Conservation (phyloP, 2,329 filamentous ascomycete species). For the Cladosporium velox region DNA sequence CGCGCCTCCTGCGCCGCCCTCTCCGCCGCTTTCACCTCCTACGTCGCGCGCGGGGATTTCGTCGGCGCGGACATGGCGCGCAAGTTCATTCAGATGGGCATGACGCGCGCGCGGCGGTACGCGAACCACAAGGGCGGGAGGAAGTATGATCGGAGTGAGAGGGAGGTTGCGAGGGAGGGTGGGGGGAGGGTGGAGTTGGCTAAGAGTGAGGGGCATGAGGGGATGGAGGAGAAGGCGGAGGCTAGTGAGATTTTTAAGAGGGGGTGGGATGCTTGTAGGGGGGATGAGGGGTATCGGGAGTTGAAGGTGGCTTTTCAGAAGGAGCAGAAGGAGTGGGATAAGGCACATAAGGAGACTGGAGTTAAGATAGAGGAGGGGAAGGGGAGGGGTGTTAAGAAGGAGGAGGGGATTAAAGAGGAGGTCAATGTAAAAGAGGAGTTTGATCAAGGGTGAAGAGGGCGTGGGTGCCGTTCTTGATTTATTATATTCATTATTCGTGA, state of each 20-base stretch:
- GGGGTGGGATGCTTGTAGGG: slow-evolving; percentile 52
- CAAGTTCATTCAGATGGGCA: slow-evolving; percentile 67
- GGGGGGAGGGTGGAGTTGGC: slow-evolving; percentile 40
- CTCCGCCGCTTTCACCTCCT: slow-evolving; percentile 54
- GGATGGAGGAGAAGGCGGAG: slow-evolving; percentile 52
- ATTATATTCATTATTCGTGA: not conserved
- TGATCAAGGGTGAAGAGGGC: slow-evolving; percentile 8
- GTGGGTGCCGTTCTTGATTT: not conserved
- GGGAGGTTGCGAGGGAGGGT: slow-evolving; percentile 35
- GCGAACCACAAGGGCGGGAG: slow-evolving; percentile 58
- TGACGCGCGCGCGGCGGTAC: slow-evolving; percentile 63
- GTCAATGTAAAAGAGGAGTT: slow-evolving; percentile 4
- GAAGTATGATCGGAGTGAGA: slow-evolving; percentile 52
- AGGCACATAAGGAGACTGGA: not conserved
- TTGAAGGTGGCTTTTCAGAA: slow-evolving; percentile 51
- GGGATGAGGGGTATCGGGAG: slow-evolving; percentile 47
- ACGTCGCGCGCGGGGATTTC: slow-evolving; percentile 56
- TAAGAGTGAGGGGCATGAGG: slow-evolving; percentile 49
- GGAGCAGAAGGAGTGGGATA: slow-evolving; percentile 50
- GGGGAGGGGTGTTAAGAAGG: not conserved
- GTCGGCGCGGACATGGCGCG: slow-evolving; percentile 66
- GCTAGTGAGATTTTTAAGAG: slow-evolving; percentile 53
- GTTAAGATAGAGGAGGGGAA: not conserved
- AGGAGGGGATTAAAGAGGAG: not conserved
- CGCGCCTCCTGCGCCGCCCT: slow-evolving; percentile 52